Percentiles rank a stretch among this genome's conserved stretches.
These are phyloP conservation scores for Diddensiella transvaalensis DNA, from an alignment of 805 yeast species.

Conservation along the genomic window DNA sequence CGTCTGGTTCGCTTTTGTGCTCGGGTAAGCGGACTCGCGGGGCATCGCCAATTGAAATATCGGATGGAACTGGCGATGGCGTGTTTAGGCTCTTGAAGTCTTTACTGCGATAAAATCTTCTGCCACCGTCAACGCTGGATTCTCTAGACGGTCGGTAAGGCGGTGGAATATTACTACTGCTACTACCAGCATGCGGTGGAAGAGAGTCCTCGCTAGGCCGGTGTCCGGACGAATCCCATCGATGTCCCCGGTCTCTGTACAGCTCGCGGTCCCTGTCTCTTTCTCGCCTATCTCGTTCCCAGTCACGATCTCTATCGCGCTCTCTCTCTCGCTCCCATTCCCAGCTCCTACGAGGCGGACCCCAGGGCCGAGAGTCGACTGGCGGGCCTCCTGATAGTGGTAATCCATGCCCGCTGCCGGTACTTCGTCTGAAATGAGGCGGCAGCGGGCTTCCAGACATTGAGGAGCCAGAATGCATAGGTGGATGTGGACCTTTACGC, in stretches of 20 bases:
- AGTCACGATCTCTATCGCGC: slow-evolving; percentile 14
- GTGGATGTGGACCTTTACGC: background rate
- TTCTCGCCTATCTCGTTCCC: slow-evolving; percentile 13
- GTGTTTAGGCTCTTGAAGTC: background rate
- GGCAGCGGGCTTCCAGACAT: background rate
- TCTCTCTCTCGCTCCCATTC: slow-evolving; percentile 20
- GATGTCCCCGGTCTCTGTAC: background rate
- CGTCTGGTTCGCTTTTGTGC: slow-evolving; percentile 1
- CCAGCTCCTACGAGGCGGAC: slow-evolving; percentile 7
- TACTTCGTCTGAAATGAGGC: background rate
- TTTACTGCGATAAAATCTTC: background rate
- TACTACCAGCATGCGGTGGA: background rate
- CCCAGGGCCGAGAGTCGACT: slow-evolving; percentile 13
- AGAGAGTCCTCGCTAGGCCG: background rate
- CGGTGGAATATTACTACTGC: background rate
- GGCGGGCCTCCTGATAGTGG: slow-evolving; percentile 4
- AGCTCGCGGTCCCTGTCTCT: slow-evolving; percentile 17
- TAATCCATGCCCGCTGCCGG: background rate
- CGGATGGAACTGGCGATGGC: background rate
- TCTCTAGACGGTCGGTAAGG: background rate
- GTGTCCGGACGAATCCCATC: background rate
- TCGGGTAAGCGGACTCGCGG: background rate
- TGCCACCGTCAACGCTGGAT: background rate
- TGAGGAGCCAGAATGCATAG: background rate
- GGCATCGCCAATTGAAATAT: background rate